Percentiles rank a stretch among this genome's conserved stretches.
phyloP scores from a whole-genome alignment of 345 rosid species.

The Eucalyptus polybractea region DNA sequence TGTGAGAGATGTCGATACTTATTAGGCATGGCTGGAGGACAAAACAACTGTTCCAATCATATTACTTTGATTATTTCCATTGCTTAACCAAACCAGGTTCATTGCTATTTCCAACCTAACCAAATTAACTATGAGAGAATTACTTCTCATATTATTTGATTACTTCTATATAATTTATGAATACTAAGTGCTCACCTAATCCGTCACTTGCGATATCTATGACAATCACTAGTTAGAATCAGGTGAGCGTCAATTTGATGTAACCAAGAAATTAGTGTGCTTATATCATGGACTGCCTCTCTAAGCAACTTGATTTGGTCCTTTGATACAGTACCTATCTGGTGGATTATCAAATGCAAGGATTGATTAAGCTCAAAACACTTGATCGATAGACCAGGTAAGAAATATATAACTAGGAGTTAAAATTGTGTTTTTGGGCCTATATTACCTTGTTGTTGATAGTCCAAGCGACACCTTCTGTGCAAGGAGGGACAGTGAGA shows the following conservation, averaged over 20 bases:
- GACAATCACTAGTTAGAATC: too few relatives aligned
- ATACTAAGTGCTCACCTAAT: not conserved
- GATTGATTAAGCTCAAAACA: not conserved
- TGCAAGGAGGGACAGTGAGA: constrained; percentile 71
- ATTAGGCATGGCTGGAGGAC: not conserved
- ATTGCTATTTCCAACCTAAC: not conserved
- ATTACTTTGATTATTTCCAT: not conserved
- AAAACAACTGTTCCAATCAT: not conserved
- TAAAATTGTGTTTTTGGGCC: not conserved
- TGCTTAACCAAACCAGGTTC: not conserved
- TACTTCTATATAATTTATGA: not conserved
- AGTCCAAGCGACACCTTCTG: constrained; percentile 62
- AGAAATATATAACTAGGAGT: not conserved
- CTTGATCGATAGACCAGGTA: too few relatives aligned
- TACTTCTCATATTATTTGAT: not conserved
- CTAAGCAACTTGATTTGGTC: constrained; percentile 30
- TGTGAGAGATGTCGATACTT: not conserved
- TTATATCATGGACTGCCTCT: constrained; percentile 40
- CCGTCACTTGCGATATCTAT: not conserved
- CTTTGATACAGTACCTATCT: constrained; percentile 24
- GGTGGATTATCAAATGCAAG: not conserved
- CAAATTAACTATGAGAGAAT: not conserved
- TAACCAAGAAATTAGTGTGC: not conserved
- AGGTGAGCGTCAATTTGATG: not conserved
- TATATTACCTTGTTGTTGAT: constrained; percentile 28